Conservation (phyloP, 2,329 filamentous ascomycete genomes). For the Hypoxylon sp. region DNA sequence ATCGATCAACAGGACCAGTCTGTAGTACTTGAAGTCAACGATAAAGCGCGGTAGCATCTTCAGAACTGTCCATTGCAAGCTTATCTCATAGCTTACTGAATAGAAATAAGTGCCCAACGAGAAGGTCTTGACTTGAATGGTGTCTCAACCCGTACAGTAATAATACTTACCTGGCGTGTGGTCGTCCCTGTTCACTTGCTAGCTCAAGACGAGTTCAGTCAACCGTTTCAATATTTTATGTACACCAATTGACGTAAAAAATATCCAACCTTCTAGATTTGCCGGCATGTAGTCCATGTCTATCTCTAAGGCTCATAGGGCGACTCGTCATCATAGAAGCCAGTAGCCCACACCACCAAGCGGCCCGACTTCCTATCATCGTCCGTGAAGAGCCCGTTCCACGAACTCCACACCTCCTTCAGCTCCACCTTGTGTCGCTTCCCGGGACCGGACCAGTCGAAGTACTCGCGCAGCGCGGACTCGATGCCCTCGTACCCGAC, state of each 20-base stretch:
- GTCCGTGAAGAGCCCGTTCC: conserved; percentile 73
- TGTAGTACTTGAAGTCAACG: background rate
- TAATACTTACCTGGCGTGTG: background rate
- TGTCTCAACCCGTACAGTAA: no score
- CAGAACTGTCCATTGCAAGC: background rate
- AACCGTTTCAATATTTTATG: background rate
- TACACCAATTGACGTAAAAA: background rate
- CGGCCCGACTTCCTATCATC: conserved; percentile 68
- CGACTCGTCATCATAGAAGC: conserved; percentile 44
- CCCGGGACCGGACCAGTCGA: conserved; percentile 55
- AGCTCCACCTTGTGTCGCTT: conserved; percentile 58
- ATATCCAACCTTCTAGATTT: background rate
- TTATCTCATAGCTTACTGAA: background rate
- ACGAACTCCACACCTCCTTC: conserved; percentile 65
- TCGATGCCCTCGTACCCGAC: conserved; percentile 72
- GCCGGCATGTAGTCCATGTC: background rate
- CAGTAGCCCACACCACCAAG: conserved; percentile 68
- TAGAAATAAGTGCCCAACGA: background rate
- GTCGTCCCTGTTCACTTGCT: background rate
- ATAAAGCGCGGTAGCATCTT: background rate
- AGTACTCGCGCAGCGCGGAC: conserved; percentile 59
- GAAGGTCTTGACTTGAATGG: background rate
- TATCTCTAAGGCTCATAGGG: conserved; percentile 24
- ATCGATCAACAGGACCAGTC: background rate
- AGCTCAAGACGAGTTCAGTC: background rate